Conservation (phyloP, 495 filamentous ascomycete species). For the Achaetomiella virescens region DNA sequence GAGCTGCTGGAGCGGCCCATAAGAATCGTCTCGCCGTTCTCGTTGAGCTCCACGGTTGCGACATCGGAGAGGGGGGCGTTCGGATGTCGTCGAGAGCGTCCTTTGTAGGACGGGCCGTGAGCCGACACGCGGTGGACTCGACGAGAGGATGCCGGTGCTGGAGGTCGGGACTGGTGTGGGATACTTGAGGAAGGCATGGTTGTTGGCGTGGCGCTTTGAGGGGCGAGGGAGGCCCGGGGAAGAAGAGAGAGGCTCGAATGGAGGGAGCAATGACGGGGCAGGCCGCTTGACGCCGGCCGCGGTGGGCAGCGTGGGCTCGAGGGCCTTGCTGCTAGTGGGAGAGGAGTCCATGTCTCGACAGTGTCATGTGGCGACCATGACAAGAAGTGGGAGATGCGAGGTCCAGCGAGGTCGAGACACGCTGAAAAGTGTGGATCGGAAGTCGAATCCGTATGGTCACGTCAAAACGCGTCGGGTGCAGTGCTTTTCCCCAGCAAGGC, state of each 20-base stretch:
- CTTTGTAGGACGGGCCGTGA: constrained; percentile 52
- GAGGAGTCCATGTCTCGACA: constrained; percentile 29
- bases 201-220: constrained; percentile 59
- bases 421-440: constrained; percentile 1
- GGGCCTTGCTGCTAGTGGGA: constrained; percentile 16
- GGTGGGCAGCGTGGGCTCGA: constrained; percentile 39
- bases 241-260: constrained; percentile 88
- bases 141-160: constrained; percentile 84
- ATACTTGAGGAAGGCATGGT: constrained; percentile 53
- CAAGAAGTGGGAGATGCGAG: constrained; percentile 8
- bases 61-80: constrained; percentile 82
- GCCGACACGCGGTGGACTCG: constrained; percentile 64
- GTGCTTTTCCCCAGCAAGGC: constrained; percentile 13
- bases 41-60: constrained; percentile 71
- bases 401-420: neutral
- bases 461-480: constrained; percentile 24
- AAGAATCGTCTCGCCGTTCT: constrained; percentile 70
- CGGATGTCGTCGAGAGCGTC: constrained; percentile 63
- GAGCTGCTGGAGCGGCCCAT: constrained; percentile 93
- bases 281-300: constrained; percentile 68
- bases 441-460: constrained; percentile 12
- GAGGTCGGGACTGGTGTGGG: constrained; percentile 92
- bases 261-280: constrained; percentile 73
- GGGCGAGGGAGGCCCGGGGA: constrained; percentile 77
- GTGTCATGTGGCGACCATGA: constrained; percentile 22